phyloP scores from a whole-genome alignment of 148 eudicot genomes.

The Tetragonia tetragonoides region DNA sequence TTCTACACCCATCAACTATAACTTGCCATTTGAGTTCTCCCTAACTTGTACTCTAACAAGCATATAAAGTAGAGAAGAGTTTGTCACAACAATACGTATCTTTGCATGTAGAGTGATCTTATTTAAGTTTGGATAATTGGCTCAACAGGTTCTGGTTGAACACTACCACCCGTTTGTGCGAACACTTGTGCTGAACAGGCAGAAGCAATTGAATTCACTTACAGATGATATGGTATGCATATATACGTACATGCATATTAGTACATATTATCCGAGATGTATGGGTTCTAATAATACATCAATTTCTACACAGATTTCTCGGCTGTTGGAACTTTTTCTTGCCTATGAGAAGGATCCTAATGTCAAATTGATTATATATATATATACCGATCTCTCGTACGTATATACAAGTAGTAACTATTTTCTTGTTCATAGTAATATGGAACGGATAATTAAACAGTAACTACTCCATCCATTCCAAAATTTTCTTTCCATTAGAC shows the following conservation, averaged over 20 bases:
- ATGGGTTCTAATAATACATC: neutral
- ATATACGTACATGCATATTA: conserved; percentile 5
- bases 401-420: too few relatives aligned
- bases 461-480: too few relatives aligned
- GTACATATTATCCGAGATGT: neutral
- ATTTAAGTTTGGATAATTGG: neutral
- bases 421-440: too few relatives aligned
- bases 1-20: too few relatives aligned
- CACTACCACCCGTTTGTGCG: conserved; percentile 36
- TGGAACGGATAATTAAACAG: too few relatives aligned
- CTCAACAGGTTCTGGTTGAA: conserved; percentile 68
- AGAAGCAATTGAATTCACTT: conserved; percentile 93
- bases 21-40: too few relatives aligned
- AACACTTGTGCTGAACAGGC: conserved; percentile 59
- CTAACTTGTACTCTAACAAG: too few relatives aligned
- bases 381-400: too few relatives aligned
- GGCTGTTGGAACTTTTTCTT: conserved; percentile 63
- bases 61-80: too few relatives aligned
- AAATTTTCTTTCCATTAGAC: too few relatives aligned
- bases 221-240: conserved; percentile 75
- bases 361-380: conserved; percentile 74
- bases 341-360: conserved; percentile 57
- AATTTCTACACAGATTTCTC: conserved; percentile 44
- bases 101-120: too few relatives aligned
- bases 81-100: too few relatives aligned